phyloP scores from a whole-genome alignment of 2,329 filamentous ascomycete genomes.

The Penicillium vulpinum region DNA sequence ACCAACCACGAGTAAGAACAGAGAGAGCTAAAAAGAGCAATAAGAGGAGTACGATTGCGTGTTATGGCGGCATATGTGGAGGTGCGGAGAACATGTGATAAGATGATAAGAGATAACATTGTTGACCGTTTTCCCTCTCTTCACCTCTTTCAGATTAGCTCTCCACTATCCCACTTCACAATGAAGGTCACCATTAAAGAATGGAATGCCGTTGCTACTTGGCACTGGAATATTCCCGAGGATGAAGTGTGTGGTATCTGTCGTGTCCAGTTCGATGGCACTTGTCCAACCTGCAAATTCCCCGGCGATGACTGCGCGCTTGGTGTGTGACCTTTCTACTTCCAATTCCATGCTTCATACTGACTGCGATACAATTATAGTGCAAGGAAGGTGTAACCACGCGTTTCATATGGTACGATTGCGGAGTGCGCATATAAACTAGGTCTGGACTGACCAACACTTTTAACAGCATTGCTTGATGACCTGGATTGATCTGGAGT shows the following conservation, averaged over 20 bases:
- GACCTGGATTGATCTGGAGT: slow-evolving; percentile 89
- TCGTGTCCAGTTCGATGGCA: slow-evolving; percentile 95
- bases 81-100: slow-evolving; percentile 27
- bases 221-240: slow-evolving; percentile 96
- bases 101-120: not conserved
- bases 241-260: slow-evolving; percentile 99
- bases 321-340: slow-evolving; percentile 56
- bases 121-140: not conserved
- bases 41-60: slow-evolving; percentile 10
- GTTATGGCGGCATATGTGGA: slow-evolving; percentile 11
- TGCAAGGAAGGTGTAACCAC: slow-evolving; percentile 94
- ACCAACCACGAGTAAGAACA: not conserved
- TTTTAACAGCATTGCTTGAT: slow-evolving; percentile 75
- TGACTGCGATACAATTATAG: slow-evolving; percentile 48
- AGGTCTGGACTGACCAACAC: slow-evolving; percentile 6
- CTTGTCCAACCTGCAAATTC: slow-evolving; percentile 96
- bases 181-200: slow-evolving; percentile 97
- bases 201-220: slow-evolving; percentile 93
- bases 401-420: slow-evolving; percentile 87
- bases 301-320: slow-evolving; percentile 94
- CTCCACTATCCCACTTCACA: slow-evolving; percentile 11
- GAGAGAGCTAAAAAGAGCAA: slow-evolving; percentile 7
- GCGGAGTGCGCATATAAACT: slow-evolving; percentile 6
- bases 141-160: not conserved
- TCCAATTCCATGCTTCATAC: slow-evolving; percentile 3